Base-by-base conservation (phyloP, 2,329 filamentous ascomycete genomes). In the Cadophora sp. region DNA sequence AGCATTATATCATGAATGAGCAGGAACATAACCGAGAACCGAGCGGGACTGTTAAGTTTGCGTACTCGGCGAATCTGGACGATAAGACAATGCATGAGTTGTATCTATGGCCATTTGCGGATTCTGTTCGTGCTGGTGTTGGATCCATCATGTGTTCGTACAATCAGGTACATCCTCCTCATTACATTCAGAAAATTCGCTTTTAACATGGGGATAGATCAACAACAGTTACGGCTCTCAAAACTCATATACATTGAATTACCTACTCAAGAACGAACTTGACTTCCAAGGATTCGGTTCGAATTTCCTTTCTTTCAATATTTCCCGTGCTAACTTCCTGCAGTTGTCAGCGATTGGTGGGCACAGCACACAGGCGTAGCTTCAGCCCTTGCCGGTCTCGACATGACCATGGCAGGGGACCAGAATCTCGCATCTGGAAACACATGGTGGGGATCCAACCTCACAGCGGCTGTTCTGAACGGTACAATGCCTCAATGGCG, bases 331-430 rank as follows among this genome's bases (percentile, higher is more conserved):
- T 74, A 66, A 74, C 34, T 29, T 22, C 22, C 14, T 4, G 5
- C 27, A 76, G 85, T 95, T 66, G 87, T 92, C 84, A 88, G 86
- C n/a, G 92, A 97, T 78, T 95, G 92, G 91, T 83, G 86, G 72
- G 92, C 91, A 8, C 91, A 94, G 74, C 91, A 94, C 74, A 83
- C 87, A 2, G 91, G 91, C 69, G 89, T 87, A 9, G 83, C 88
- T 27, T 87, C 85, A 48, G 90, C 92, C 1, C 83, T 89, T 31
- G 91, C 92, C n/a, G 93, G 93, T 53, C 83, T 97, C 14, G 93
- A 97, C 78, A 94, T 96, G 91, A 86, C 86, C 24, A 96, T 96
- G 92, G 91, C 92, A 0, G 92, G 92, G 65, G 95, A 97, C 77
- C 91, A 91, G 5, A 74, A 80, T 27, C 96, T 97, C 80, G 88